phyloP scores from a whole-genome alignment of 169 alveolate species.

The Toxoplasma gondii region DNA sequence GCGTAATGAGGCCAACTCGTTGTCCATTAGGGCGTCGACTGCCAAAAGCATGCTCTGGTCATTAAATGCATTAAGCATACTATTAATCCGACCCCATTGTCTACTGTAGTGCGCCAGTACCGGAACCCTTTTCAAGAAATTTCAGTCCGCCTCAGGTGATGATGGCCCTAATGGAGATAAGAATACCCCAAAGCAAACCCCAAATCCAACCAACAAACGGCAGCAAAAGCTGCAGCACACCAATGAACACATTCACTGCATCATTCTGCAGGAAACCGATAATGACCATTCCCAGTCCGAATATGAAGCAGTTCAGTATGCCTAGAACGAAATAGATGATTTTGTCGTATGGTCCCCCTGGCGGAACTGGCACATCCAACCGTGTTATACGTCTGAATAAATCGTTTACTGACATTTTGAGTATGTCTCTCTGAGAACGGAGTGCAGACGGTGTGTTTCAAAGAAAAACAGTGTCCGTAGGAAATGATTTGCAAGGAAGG shows the following conservation, averaged over 20 bases:
- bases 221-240: conserved; percentile 67
- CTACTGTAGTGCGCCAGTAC: too few species aligned
- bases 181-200: conserved; percentile 73
- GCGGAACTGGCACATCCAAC: background rate
- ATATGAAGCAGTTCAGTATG: conserved; percentile 60
- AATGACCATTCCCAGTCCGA: conserved; percentile 72
- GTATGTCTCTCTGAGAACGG: too few species aligned
- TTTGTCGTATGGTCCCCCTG: conserved; percentile 1
- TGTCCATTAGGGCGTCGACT: too few species aligned
- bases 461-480: too few species aligned
- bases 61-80: too few species aligned
- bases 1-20: too few species aligned
- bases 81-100: too few species aligned
- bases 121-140: too few species aligned
- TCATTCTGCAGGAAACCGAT: conserved; percentile 69
- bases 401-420: conserved; percentile 20
- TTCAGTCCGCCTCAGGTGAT: background rate
- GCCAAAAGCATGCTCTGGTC: too few species aligned
- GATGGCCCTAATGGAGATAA: conserved; percentile 33
- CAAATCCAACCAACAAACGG: conserved; percentile 74
- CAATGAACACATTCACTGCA: conserved; percentile 66
- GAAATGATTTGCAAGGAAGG: too few species aligned
- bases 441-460: background rate
- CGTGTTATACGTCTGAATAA: background rate
- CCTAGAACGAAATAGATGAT: conserved; percentile 59